Evolutionary conservation across 768 basidiomycete genomes (phyloP).

Genomic region (Heimioporus sp.): DNA sequence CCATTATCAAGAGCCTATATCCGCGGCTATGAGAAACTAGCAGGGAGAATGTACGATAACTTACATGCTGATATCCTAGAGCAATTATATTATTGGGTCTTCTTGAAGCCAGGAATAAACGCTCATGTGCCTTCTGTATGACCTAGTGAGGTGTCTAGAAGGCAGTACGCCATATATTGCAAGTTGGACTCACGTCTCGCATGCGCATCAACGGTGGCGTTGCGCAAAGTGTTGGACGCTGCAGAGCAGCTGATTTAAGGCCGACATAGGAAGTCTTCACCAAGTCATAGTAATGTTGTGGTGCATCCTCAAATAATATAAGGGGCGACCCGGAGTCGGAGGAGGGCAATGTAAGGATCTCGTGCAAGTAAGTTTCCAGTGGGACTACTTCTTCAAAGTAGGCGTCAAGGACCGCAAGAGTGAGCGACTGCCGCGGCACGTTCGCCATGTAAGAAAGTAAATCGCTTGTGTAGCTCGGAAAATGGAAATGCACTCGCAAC

Average conservation of each 20-base stretch:
- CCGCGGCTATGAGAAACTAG: background rate
- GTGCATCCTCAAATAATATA: conserved; percentile 19
- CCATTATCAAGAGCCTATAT: conserved; percentile 29
- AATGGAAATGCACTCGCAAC: too few species aligned
- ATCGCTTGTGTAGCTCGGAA: too few species aligned
- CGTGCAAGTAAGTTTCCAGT: conserved; percentile 39
- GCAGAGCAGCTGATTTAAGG: conserved; percentile 23
- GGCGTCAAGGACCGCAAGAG: conserved; percentile 36
- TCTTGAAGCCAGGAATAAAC: conserved; percentile 42
- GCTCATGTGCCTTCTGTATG: conserved; percentile 59
- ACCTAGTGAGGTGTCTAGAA: conserved; percentile 37
- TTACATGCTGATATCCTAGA: conserved; percentile 59
- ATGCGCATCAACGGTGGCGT: conserved; percentile 47
- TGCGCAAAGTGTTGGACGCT: conserved; percentile 25
- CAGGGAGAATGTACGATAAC: conserved; percentile 9
- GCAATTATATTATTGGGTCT: conserved; percentile 60
- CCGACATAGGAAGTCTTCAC: conserved; percentile 50
- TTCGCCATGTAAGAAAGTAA: conserved; percentile 2
- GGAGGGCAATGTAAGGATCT: conserved; percentile 30
- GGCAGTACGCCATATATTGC: background rate
- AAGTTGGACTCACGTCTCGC: conserved; percentile 44
- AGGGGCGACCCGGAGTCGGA: conserved; percentile 3
- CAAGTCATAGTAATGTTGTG: conserved; percentile 32
- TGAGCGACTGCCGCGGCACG: conserved; percentile 10
- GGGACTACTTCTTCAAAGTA: conserved; percentile 44